Conservation (phyloP, 441 rosid species). For the Breynia disticha region DNA sequence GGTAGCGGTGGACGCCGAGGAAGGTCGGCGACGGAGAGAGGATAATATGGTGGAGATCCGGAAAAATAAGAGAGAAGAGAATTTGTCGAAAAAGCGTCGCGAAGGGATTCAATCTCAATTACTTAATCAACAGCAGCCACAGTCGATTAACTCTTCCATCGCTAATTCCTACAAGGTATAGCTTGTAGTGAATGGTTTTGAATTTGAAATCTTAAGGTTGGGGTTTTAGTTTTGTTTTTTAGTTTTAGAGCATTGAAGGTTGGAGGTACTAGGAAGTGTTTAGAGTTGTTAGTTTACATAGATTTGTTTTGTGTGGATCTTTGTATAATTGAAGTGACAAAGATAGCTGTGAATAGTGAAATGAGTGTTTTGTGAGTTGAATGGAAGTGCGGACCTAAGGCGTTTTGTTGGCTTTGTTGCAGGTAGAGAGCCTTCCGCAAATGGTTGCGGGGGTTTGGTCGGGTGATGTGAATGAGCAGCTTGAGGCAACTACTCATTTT, state of each 20-base stretch:
- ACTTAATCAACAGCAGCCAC: constrained; percentile 2
- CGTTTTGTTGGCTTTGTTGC: constrained; percentile 9
- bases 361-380: background rate
- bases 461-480: constrained; percentile 46
- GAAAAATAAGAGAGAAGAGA: constrained; percentile 68
- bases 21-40: constrained; percentile 70
- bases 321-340: no score
- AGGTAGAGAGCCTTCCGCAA: constrained; percentile 60
- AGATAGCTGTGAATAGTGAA: no score
- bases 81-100: constrained; percentile 72
- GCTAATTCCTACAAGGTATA: no score
- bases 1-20: constrained; percentile 78
- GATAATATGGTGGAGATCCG: constrained; percentile 89
- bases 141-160: background rate
- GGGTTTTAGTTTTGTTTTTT: no score
- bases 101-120: constrained; percentile 54
- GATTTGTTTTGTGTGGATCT: no score
- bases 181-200: no score
- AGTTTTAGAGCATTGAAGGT: no score
- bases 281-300: no score
- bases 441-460: constrained; percentile 67
- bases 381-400: constrained; percentile 2
- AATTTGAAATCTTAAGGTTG: no score
- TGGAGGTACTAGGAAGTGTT: no score
- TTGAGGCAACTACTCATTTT: constrained; percentile 63